A percentile compares a stretch with the other conserved stretches of the same genome.
Conservation (phyloP, 352 stramenopile species). For the Pythium plurisporium region DNA sequence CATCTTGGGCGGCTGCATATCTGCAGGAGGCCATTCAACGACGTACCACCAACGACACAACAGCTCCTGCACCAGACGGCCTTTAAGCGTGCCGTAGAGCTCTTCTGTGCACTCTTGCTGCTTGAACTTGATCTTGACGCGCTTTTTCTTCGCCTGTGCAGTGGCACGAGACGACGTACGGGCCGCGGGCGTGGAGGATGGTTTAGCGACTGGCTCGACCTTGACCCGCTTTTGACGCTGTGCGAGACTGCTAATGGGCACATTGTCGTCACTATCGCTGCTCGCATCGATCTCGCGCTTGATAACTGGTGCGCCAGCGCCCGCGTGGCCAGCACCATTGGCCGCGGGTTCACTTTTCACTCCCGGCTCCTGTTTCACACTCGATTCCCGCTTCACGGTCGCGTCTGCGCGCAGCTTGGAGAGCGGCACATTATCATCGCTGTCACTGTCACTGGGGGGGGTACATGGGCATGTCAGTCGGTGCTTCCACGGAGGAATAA, state of each 20-base stretch:
- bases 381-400: conserved; percentile 14
- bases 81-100: conserved; percentile 78
- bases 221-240: conserved; percentile 58
- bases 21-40: conserved; percentile 62
- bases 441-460: conserved; percentile 53
- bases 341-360: conserved; percentile 19
- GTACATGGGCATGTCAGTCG: too few relatives aligned
- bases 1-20: conserved; percentile 39
- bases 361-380: conserved; percentile 6
- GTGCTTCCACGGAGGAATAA: too few relatives aligned
- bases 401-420: conserved; percentile 44
- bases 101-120: conserved; percentile 83
- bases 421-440: conserved; percentile 76
- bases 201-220: conserved; percentile 27
- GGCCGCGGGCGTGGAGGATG: conserved; percentile 6
- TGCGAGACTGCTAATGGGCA: conserved; percentile 61
- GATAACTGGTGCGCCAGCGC: not conserved
- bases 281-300: conserved; percentile 25
- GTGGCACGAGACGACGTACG: conserved; percentile 14
- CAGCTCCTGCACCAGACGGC: conserved; percentile 65
- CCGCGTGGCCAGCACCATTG: not conserved
- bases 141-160: conserved; percentile 47
- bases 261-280: conserved; percentile 70
- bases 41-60: conserved; percentile 87
- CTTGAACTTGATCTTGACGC: conserved; percentile 82